These are phyloP conservation scores for Pseudozyma sp. DNA, from an alignment of 1,284 basidiomycete species.

Conservation along the genomic window DNA sequence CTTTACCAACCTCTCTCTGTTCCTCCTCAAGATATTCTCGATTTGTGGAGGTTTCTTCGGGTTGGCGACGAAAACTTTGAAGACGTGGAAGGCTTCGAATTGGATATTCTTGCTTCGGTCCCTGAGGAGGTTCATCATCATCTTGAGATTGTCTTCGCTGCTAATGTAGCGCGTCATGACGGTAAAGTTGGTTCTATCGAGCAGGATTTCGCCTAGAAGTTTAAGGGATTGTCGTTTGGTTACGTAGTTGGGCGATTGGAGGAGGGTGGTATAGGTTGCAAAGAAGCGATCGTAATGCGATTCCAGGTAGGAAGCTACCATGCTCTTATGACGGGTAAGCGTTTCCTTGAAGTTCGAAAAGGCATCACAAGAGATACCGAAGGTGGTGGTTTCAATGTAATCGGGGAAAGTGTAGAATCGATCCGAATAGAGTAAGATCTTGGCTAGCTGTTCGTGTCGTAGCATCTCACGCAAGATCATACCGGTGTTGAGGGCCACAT, in stretches of 20 bases:
- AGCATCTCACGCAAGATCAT: constrained; percentile 99
- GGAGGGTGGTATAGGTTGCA: constrained; percentile 88
- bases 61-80: constrained; percentile 99
- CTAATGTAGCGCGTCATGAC: constrained; percentile 99
- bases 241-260: constrained; percentile 94
- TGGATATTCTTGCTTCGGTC: constrained; percentile 99
- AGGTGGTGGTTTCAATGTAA: constrained; percentile 97
- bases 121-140: constrained; percentile 99
- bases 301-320: constrained; percentile 96
- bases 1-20: constrained; percentile 89
- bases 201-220: constrained; percentile 94
- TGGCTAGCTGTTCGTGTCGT: constrained; percentile 88
- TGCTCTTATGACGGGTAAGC: constrained; percentile 91
- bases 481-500: constrained; percentile 95
- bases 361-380: constrained; percentile 97
- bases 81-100: constrained; percentile 99
- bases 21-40: constrained; percentile 87
- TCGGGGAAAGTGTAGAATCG: constrained; percentile 92
- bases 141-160: constrained; percentile 86
- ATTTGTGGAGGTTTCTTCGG: constrained; percentile 98
- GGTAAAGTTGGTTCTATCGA: constrained; percentile 96
- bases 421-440: constrained; percentile 90
- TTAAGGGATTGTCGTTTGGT: constrained; percentile 99
- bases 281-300: constrained; percentile 99
- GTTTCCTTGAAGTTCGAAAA: constrained; percentile 87